Evolutionary conservation across 768 basidiomycete genomes (phyloP), one percentile per base, ranked within the genome.

Genomic region (Collybia sp.): DNA sequence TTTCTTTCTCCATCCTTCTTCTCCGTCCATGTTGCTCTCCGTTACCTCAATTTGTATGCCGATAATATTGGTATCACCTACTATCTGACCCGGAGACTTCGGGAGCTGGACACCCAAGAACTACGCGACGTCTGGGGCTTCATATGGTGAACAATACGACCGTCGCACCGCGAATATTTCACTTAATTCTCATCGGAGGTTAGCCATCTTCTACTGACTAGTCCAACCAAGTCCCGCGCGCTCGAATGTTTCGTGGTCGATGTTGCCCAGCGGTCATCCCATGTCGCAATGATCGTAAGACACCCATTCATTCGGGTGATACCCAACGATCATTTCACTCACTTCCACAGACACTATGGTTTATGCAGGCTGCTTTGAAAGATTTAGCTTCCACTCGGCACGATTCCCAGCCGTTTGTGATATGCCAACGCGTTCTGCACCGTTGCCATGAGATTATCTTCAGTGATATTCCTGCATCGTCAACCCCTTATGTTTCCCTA

Each of bases 371-470:
- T 12, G 83, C 88, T 19, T 73, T 99, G 15, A 81, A 80, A 47
- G 96, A 99, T 64, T 73, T 97, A 6, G 77, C 84, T 0, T 56
- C 65, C 49, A 40, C 65, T 38, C 73, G 70, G 12, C 76, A 82
- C 43, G 77, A 81, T 40, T 84, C 91, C 2, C 77, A 69, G 36
- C 90, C 93, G 1, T 97, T 97, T 66, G 70, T 80, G 40, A 86
- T 95, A 47, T 98, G 96, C 63, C 92, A 94, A 65, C 82, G 95
- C 49, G 81, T 93, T 33, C 70, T 97, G 48, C 89, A 89, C 62
- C 79, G 79, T 62, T 94, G 94, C 58, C 94, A 98, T 66, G 88
- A 93, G 68, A 93, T 98, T 63, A 95, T 99, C 57, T 99, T 96
- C 61, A 83, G 83, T 40, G 91, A 97, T 64, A 72, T 87, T 30